A percentile compares a stretch with the other conserved stretches of the same genome.
Conservation (phyloP, 2,329 filamentous ascomycete genomes). For the Gaeumannomyces tritici region DNA sequence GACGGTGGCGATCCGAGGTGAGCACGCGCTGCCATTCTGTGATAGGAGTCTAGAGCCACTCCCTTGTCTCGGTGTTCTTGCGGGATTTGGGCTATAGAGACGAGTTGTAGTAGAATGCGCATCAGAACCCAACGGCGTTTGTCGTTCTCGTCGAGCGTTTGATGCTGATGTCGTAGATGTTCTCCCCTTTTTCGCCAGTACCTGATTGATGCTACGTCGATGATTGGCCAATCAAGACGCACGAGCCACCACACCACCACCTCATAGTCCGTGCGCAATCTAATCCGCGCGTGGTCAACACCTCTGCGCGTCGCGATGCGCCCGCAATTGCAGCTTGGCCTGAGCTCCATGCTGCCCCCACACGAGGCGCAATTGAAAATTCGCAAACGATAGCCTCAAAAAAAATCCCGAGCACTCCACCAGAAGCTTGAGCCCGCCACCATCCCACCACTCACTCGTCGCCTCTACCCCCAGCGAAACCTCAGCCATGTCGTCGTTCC, state of each 20-base stretch:
- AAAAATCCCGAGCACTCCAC: not conserved
- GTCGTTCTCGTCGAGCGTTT: not conserved
- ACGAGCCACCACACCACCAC: not conserved
- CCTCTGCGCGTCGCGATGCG: not conserved
- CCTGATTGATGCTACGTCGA: not conserved
- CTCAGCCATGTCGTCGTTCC: conserved; percentile 32
- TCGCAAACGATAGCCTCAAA: not conserved
- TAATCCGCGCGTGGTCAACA: not conserved
- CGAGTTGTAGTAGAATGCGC: too few relatives aligned
- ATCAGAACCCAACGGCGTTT: not conserved
- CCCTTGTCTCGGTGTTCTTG: not conserved
- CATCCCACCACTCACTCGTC: not conserved
- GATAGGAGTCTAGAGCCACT: not conserved
- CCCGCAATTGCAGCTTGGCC: not conserved
- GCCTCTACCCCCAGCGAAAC: not conserved
- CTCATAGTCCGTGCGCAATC: not conserved
- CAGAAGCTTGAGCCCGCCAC: not conserved
- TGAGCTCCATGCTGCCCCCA: too few relatives aligned
- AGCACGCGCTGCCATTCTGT: not conserved
- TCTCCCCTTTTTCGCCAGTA: not conserved
- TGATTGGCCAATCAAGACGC: not conserved
- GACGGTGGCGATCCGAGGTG: not conserved
- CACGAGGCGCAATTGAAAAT: not conserved
- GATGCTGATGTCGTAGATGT: not conserved
- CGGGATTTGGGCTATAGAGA: not conserved